These are phyloP conservation scores for Zizania latifolia DNA, from an alignment of 176 grass and related monocot species.

Conservation along the genomic window DNA sequence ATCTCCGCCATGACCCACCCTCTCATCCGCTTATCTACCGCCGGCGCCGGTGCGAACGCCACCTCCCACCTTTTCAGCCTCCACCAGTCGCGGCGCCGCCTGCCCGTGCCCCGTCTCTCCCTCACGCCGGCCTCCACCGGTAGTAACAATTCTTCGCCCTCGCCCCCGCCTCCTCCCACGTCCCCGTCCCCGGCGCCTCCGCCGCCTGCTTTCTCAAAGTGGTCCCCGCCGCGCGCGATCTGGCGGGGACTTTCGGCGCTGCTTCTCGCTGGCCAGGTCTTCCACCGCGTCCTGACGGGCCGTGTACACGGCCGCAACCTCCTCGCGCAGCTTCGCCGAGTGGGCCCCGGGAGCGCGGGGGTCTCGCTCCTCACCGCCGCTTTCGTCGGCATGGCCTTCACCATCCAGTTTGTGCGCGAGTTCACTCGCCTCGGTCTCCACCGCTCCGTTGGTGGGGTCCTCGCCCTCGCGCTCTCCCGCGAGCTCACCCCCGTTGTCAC, in stretches of 20 bases:
- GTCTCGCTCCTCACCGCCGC: slow-evolving; percentile 85
- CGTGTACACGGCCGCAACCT: slow-evolving; percentile 86
- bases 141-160: slow-evolving; percentile 46
- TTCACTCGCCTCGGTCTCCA: slow-evolving; percentile 97
- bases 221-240: slow-evolving; percentile 66
- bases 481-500: slow-evolving; percentile 94
- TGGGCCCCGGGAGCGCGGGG: slow-evolving; percentile 73
- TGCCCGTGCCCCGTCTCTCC: slow-evolving; percentile 29
- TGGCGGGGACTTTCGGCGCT: slow-evolving; percentile 88
- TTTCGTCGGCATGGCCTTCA: slow-evolving; percentile 99
- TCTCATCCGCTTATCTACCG: neutral
- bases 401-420: slow-evolving; percentile 99
- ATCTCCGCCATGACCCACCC: neutral
- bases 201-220: slow-evolving; percentile 32
- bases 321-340: slow-evolving; percentile 77
- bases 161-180: neutral
- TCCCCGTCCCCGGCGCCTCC: neutral
- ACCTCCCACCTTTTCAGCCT: slow-evolving; percentile 23
- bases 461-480: slow-evolving; percentile 79
- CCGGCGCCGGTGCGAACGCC: neutral
- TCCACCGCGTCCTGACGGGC: slow-evolving; percentile 60
- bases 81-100: slow-evolving; percentile 14
- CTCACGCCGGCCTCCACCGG: slow-evolving; percentile 22
- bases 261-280: slow-evolving; percentile 78
- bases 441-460: slow-evolving; percentile 90